Base-by-base conservation (phyloP, 2,329 filamentous ascomycete species). In the Sclerotinia trifoliorum region DNA sequence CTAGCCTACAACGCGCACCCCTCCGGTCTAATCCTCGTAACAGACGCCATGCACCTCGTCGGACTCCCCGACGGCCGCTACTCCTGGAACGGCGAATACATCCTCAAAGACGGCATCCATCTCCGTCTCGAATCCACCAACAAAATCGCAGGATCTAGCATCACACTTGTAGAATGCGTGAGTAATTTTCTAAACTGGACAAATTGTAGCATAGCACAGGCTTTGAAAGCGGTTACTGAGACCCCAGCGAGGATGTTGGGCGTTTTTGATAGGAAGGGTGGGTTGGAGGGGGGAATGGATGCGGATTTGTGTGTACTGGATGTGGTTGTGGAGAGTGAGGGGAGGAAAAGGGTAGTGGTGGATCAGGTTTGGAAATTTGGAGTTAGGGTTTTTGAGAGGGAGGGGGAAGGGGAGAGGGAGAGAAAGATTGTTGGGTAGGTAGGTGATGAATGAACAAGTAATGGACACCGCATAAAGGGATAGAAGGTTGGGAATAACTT, bases 1-100 rank as follows among this genome's bases (percentile, higher is more conserved):
- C 94, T 97, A 70, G 93, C 94, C 1, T 96, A 90, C 81, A 92
- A 92, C 73, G 89, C 93, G 0, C 92, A 97, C 76, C 93, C 92
- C 0, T 85, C 89, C 5, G 94, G 94, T 0, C 89, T 95, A 75
- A 90, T 97, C 70, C 86, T 97, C 7, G 93, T 97, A 56, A 97
- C 94, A 0, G 94, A 97, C 78, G 93, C 93, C 6, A 96, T 96
- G 92, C 89, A 92, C 73, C 84, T 96, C 21, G 89, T 92, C 26
- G 94, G 94, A 0, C 83, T 96, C 66, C 90, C 91, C 0, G 93
- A 97, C 75, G 94, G 94, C 3, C 84, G 86, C 2, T 96, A 97
- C 77, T 86, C 90, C 71, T 94, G 88, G 6, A 96, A 97, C 74
- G 87, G 87, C 8, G 84, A 85, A 67, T 80, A 80, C 48, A 87